Evolutionary conservation across 345 rosid genomes (phyloP), one percentile per base, ranked within the genome.

Genomic region (Sisymbrium irio): DNA sequence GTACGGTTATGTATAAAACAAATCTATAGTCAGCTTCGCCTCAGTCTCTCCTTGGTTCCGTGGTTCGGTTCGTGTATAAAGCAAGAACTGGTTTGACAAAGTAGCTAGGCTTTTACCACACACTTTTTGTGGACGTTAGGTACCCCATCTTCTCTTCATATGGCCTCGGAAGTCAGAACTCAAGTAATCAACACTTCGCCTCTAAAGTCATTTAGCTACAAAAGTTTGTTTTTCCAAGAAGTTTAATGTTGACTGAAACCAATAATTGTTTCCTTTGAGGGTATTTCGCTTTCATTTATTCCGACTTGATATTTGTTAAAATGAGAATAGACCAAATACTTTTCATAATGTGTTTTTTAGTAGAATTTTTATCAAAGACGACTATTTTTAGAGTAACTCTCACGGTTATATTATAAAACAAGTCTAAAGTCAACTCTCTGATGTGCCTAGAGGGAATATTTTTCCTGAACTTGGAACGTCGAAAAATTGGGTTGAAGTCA

Each of bases 341-440:
- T 61, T 49, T 71, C 68, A 18, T 3, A 37, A 1, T 0, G 9
- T 4, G 28, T 4, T 27, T 71, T 39, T 36, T 22, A 22, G 30
- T 37, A 25, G 51, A 56, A 8, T 20, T 19, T 69, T 11, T 10
- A 47, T 22, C 49, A 35, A 15, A 59, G 27, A 70, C 45, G 12
- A 58, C 5, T 58, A 58, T 44, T 10, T 54, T 46, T 10, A 59
- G 66, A 57, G 57, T 69, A 45, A 35, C 28, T 44, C 27, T 58
- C 17, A 58, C 65, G 56, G 15, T 57, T 57, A 19, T 47, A 57
- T 59, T 2, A 46, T 35, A 37, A 37, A 42, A 51, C 9, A 62
- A 62, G n/a, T 62, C 55, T n/a, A 14, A 6, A 40, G 69, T 62
- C 69, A 41, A 72, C 69, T 30, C n/a, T 51, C 35, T 25, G 32